Evolutionary conservation across 805 yeast genomes (phyloP).

Genomic region (Yamadazyma insecticola): DNA sequence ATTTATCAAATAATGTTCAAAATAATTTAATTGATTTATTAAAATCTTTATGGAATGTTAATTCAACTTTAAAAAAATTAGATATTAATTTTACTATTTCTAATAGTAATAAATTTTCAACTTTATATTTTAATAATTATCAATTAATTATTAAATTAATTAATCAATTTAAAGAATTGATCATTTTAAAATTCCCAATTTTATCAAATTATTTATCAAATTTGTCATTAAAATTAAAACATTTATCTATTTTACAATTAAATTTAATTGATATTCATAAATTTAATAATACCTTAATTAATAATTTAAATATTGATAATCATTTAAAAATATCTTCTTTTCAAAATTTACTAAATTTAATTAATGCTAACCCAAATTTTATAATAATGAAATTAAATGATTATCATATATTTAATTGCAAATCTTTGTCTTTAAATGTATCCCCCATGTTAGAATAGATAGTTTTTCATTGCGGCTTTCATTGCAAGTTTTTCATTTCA

Average conservation of each 20-base stretch:
- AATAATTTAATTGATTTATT: constrained; percentile 4
- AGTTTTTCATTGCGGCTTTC: too few species aligned
- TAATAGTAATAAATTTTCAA: constrained; percentile 5
- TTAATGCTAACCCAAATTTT: constrained; percentile 1
- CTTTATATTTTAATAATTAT: constrained; percentile 2
- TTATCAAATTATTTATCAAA: constrained; percentile 3
- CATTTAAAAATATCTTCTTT: constrained; percentile 7
- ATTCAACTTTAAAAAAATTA: constrained; percentile 1
- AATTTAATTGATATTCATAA: constrained; percentile 9
- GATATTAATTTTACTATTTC: constrained; percentile 6
- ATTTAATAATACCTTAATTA: constrained; percentile 7
- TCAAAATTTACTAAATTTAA: constrained; percentile 1
- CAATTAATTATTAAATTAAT: constrained; percentile 1
- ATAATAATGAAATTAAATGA: constrained; percentile 7
- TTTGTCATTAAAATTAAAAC: constrained; percentile 3
- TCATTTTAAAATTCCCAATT: constrained; percentile 8
- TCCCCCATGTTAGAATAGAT: too few species aligned
- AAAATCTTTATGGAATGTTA: neutral
- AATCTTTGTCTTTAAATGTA: too few species aligned
- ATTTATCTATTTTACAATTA: constrained; percentile 5
- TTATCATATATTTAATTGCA: constrained; percentile 6
- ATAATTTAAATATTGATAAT: constrained; percentile 2
- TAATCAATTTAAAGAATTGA: constrained; percentile 5
- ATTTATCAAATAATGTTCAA: constrained; percentile 5
- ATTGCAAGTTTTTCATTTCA: too few species aligned